phyloP scores from a whole-genome alignment of 106 monocot species.

The Iris macrosiphon region DNA sequence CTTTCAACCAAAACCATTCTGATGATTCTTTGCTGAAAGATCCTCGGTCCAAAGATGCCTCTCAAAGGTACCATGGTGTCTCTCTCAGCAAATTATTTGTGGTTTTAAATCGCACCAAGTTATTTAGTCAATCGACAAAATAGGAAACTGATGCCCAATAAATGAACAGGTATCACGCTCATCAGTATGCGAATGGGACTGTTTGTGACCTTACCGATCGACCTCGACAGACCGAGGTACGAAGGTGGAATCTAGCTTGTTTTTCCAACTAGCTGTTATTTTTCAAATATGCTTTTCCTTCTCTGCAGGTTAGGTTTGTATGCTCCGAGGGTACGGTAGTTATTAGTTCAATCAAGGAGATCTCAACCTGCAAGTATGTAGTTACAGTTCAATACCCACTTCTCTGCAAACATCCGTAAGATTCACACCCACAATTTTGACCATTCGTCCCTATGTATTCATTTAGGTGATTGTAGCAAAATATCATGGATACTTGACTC shows the following conservation, averaged over 20 bases:
- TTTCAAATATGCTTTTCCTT: background rate
- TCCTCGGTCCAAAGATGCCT: constrained; percentile 70
- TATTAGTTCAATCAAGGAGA: constrained; percentile 84
- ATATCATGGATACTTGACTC: background rate
- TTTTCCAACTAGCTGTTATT: background rate
- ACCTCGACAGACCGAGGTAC: constrained; percentile 77
- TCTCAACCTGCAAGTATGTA: constrained; percentile 88
- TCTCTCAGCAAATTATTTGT: background rate
- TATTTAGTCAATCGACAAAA: too few species aligned
- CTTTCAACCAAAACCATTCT: constrained; percentile 58
- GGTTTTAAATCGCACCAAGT: too few species aligned
- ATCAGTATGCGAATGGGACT: constrained; percentile 82
- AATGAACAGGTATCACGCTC: constrained; percentile 63
- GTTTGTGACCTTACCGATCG: constrained; percentile 73
- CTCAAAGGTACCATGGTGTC: constrained; percentile 48
- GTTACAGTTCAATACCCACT: constrained; percentile 62
- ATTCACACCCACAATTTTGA: background rate
- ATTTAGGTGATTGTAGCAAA: background rate
- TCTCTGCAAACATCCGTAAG: constrained; percentile 91
- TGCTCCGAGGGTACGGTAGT: constrained; percentile 57
- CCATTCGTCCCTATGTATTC: too few species aligned
- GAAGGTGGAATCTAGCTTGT: background rate
- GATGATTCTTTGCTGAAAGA: constrained; percentile 60
- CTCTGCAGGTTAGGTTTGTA: constrained; percentile 59
- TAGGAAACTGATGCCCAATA: too few species aligned